Evolutionary conservation across 2,329 filamentous ascomycete genomes (phyloP), one percentile per base, ranked within the genome.

Genomic region (Fusarium sp.): DNA sequence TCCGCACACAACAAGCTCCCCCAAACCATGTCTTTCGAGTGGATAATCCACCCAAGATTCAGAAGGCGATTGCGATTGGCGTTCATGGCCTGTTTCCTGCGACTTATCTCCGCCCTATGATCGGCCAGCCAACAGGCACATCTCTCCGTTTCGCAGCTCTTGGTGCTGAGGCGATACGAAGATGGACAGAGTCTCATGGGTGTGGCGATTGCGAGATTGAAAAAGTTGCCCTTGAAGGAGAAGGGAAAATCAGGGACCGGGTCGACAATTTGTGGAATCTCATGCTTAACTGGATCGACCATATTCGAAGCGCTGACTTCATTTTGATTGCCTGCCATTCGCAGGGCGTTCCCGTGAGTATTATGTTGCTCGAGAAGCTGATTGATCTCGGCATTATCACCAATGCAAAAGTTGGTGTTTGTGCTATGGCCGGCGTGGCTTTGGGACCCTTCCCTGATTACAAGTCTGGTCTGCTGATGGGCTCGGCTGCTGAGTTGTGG

Each of bases 211-310:
- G 88, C 67, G 92, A 97, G 73, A 93, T 99, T 60, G 94, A 98
- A 77, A 98, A 97, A 78, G 93, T 98, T 17, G 94, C 95, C 2
- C 86, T 99, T 1, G 96, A 99, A 82, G 95, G 95, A 26, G 96
- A 99, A 81, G 96, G 96, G 27, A 94, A 93, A 79, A 96, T 99
- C 49, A 88, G 88, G 5, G 95, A 98, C 69, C 89, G 96, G 10
- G 94, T 98, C 2, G 93, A 97, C 67, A 93, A 97, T 41, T 83
- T 99, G 10, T 99, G 96, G 96, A 97, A 95, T 80, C 86, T 98
- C 13, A 85, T 99, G 60, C 86, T 98, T 32, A 98, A 98, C 80
- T 97, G 94, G 93, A 93, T 98, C 71, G 94, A 97, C 40, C 91
- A 95, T 70, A 92, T 99, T 35, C 90, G 93, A 55, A 88, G 88